phyloP scores from a whole-genome alignment of 805 yeast genomes.

The Starmerella vitae region DNA sequence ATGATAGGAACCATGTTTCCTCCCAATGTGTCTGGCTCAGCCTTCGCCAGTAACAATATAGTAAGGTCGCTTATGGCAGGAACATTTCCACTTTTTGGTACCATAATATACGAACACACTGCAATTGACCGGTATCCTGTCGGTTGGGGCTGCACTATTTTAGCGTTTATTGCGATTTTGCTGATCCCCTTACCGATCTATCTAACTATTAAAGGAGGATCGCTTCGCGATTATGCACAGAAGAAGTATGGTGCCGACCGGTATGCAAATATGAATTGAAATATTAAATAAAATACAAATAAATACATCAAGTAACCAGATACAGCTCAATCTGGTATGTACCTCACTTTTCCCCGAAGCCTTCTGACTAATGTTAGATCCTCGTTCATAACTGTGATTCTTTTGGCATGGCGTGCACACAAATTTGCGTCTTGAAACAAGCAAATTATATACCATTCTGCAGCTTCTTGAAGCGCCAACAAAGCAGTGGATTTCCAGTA shows the following conservation, averaged over 20 bases:
- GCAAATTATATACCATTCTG: constrained; percentile 93
- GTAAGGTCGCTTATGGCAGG: constrained; percentile 21
- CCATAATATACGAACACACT: constrained; percentile 38
- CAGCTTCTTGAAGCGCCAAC: constrained; percentile 96
- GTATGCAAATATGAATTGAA: no score
- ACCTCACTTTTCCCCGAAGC: no score
- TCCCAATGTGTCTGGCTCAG: constrained; percentile 38
- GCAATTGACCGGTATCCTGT: constrained; percentile 37
- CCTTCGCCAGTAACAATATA: constrained; percentile 43
- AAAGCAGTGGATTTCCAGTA: constrained; percentile 97
- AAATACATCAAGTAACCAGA: no score
- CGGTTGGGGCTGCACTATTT: constrained; percentile 43
- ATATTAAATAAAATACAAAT: no score
- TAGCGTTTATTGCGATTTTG: constrained; percentile 33
- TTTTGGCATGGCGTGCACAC: constrained; percentile 98
- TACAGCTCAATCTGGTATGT: no score
- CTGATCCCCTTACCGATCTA: constrained; percentile 38
- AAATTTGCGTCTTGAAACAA: constrained; percentile 95
- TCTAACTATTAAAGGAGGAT: constrained; percentile 8
- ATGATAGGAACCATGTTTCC: constrained; percentile 39
- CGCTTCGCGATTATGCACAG: constrained; percentile 10
- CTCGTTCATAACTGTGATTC: constrained; percentile 97
- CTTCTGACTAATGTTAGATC: constrained; percentile 97
- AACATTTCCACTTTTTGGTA: constrained; percentile 51
- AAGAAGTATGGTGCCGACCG: constrained; percentile 12